Percentiles rank a stretch among this genome's conserved stretches.
Evolutionary conservation across 768 basidiomycete genomes (phyloP).

Genomic region (Kwoniella europaea): DNA sequence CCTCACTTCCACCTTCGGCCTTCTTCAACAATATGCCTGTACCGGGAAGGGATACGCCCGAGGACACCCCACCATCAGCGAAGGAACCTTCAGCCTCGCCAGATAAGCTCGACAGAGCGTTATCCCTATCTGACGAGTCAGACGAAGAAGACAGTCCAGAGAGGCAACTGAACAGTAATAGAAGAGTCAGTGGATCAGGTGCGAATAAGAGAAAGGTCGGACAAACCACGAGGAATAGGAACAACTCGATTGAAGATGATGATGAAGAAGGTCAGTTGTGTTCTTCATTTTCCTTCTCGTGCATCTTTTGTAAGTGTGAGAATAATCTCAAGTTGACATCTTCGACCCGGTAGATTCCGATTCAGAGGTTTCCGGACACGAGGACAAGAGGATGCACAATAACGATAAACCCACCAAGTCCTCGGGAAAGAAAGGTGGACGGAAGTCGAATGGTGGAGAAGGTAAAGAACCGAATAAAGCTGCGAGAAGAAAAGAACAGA

Average conservation of each 20-base stretch:
- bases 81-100: slow-evolving; percentile 28
- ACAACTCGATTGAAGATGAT: slow-evolving; percentile 37
- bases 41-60: slow-evolving; percentile 43
- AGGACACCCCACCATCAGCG: slow-evolving; percentile 41
- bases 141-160: slow-evolving; percentile 9
- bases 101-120: slow-evolving; percentile 7
- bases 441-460: slow-evolving; percentile 37
- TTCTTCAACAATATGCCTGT: slow-evolving; percentile 44
- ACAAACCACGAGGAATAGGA: slow-evolving; percentile 16
- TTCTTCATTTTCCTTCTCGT: not conserved
- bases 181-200: slow-evolving; percentile 16
- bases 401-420: slow-evolving; percentile 8
- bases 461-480: slow-evolving; percentile 45
- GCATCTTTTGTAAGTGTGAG: not conserved
- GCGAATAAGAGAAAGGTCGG: slow-evolving; percentile 44
- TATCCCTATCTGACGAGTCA: slow-evolving; percentile 32
- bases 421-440: slow-evolving; percentile 32
- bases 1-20: slow-evolving; percentile 44
- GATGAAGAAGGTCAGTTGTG: slow-evolving; percentile 25
- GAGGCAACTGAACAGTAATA: not conserved
- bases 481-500: slow-evolving; percentile 90
- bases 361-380: slow-evolving; percentile 42
- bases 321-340: not conserved
- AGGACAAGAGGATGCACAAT: slow-evolving; percentile 45
- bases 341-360: slow-evolving; percentile 34